phyloP scores from a whole-genome alignment of 2,329 filamentous ascomycete species.

The Escovopsis weberi region DNA sequence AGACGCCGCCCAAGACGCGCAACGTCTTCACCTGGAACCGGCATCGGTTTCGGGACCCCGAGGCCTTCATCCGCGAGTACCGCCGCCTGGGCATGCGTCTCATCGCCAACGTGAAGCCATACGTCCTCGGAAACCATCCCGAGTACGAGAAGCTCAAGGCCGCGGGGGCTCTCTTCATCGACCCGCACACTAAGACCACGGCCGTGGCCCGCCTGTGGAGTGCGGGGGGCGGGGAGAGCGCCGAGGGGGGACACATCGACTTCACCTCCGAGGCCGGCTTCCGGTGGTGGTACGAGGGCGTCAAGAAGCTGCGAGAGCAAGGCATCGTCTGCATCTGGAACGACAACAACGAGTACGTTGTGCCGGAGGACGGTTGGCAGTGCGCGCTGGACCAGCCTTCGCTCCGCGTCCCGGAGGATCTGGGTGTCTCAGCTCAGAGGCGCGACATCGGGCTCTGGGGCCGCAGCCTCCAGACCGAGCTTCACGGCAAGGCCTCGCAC shows the following conservation, averaged over 20 bases:
- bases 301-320: conserved; percentile 42
- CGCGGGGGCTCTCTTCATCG: conserved; percentile 47
- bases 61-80: conserved; percentile 46
- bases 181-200: conserved; percentile 35
- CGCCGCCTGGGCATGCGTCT: conserved; percentile 51
- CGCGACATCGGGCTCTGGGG: conserved; percentile 54
- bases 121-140: conserved; percentile 52
- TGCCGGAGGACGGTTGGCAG: conserved; percentile 51
- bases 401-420: conserved; percentile 20
- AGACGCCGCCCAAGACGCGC: conserved; percentile 51
- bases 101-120: conserved; percentile 61
- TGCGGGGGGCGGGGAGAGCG: conserved; percentile 55
- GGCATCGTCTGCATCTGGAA: conserved; percentile 68
- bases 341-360: conserved; percentile 63
- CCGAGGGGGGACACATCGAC: conserved; percentile 56
- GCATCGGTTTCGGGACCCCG: conserved; percentile 54
- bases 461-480: conserved; percentile 52
- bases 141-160: conserved; percentile 47
- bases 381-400: conserved; percentile 35
- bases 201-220: conserved; percentile 55
- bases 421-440: conserved; percentile 12
- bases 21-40: conserved; percentile 55
- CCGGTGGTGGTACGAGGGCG: conserved; percentile 58
- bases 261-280: conserved; percentile 55
- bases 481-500: conserved; percentile 57